Base-by-base conservation (phyloP, 305 asterid species). In the Fraxinus sp. region DNA sequence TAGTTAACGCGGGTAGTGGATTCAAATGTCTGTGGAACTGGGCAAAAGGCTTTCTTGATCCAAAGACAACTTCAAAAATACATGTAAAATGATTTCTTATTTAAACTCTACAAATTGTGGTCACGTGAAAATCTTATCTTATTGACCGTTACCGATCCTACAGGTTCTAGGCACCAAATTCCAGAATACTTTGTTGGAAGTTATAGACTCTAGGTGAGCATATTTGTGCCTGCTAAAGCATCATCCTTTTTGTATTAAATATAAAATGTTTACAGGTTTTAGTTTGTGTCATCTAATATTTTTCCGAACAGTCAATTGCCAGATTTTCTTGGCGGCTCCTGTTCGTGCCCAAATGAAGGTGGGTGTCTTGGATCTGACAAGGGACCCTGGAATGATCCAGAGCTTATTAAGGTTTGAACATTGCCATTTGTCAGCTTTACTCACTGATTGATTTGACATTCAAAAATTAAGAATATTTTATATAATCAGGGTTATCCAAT, bases 311-410 rank as follows among this genome's bases (percentile, higher is more conserved):
- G 99, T 88, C 97, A 94, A 89, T 87, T 97, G 92, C 99, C 99
- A 74, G 96, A 97, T 88, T 97, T 97, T 92, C 93, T 94, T 62
- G 99, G 98, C 59, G 99, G 98, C 83, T 87, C 94, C 82, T 97
- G 99, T 87, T 86, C 91, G n/a, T 97, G 99, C 86, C 81, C 90
- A 74, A 89, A 87, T 84, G 90, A 95, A 82, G 98, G 96, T 44
- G 99, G 99, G 75, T 96, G 99, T 85, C 93, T 96, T 78, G 88
- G 90, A 85, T 92, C 99, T 46, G 92, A 92, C 80, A 94, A 89
- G 89, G 99, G 99, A 74, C 99, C 97, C 79, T 97, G 98, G 98
- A 91, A 87, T 79, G 91, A 94, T 88, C 91, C 97, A 76, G 93
- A 94, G 59, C 76, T 93, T 77, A 91, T 91, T 90, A 97, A 94